Percentiles rank a stretch among this genome's conserved stretches.
Evolutionary conservation across 306 rosid genomes (phyloP).

Genomic region (Dicorynia guianensis): DNA sequence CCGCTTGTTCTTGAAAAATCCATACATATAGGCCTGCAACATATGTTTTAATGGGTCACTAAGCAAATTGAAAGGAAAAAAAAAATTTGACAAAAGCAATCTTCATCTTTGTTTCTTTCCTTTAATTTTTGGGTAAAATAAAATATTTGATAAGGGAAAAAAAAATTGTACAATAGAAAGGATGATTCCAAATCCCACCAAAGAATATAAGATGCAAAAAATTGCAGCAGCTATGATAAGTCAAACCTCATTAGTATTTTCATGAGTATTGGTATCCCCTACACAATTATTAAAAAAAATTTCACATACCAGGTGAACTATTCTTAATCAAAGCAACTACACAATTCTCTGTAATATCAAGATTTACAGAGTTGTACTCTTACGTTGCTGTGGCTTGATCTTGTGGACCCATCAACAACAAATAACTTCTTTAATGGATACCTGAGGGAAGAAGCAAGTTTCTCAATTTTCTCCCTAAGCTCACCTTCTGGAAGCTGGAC

Average conservation of each 20-base stretch:
- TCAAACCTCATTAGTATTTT: not conserved
- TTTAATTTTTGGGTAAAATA: not conserved
- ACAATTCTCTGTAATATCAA: too few relatives aligned
- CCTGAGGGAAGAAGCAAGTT: conserved; percentile 89
- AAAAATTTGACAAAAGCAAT: not conserved
- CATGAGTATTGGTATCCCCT: not conserved
- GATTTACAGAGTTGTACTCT: conserved; percentile 47
- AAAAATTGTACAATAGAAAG: not conserved
- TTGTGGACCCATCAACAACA: conserved; percentile 95
- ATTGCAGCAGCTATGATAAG: not conserved
- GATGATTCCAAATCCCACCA: not conserved
- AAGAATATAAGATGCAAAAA: not conserved
- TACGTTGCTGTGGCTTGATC: conserved; percentile 99
- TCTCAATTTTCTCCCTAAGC: conserved; percentile 91
- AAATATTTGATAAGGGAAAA: not conserved
- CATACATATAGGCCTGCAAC: conserved; percentile 98
- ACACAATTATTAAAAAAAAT: not conserved
- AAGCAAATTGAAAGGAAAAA: conserved; percentile 6
- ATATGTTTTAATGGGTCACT: conserved; percentile 36
- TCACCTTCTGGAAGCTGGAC: conserved; percentile 88
- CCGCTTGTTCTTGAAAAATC: conserved; percentile 96
- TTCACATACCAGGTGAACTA: not conserved
- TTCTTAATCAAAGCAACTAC: not conserved
- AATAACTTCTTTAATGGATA: conserved; percentile 94
- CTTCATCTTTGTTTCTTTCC: not conserved